Percentiles rank a stretch among this genome's conserved stretches.
phyloP scores from a whole-genome alignment of 768 basidiomycete species.

The Rhodotorula paludigena region DNA sequence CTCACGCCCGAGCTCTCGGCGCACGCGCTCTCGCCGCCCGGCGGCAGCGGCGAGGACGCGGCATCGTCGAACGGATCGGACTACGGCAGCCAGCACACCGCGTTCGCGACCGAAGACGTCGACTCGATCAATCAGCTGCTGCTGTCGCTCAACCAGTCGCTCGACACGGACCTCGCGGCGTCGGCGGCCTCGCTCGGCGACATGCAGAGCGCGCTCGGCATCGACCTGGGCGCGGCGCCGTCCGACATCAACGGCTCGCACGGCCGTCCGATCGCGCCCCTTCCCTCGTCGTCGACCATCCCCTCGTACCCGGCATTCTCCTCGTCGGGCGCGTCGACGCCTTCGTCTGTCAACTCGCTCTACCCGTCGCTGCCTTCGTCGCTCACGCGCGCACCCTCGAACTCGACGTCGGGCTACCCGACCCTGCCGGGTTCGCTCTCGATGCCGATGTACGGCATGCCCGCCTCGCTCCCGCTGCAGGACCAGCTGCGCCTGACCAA shows the following conservation, averaged over 20 bases:
- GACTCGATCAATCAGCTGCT: slow-evolving; percentile 36
- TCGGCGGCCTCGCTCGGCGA: background rate
- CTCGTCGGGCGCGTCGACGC: no score
- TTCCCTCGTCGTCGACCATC: background rate
- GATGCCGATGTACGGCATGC: slow-evolving; percentile 12
- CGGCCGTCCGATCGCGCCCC: background rate
- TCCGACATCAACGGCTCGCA: background rate
- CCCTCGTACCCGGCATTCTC: background rate
- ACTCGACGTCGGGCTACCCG: background rate
- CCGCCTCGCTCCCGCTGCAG: background rate
- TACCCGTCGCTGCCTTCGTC: background rate
- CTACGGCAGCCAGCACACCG: slow-evolving; percentile 6
- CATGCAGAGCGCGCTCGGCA: background rate
- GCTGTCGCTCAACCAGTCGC: slow-evolving; percentile 16
- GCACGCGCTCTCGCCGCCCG: background rate
- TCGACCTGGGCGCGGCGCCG: background rate
- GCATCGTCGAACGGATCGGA: slow-evolving; percentile 16
- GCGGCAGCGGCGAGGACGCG: slow-evolving; percentile 11
- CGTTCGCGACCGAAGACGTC: slow-evolving; percentile 21
- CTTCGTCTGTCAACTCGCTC: background rate
- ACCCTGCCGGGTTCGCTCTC: background rate
- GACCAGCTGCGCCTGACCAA: slow-evolving; percentile 19
- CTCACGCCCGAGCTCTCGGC: slow-evolving; percentile 19
- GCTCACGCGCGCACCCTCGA: no score
- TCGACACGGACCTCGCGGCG: slow-evolving; percentile 6